These are phyloP conservation scores for Hypoxylon sp. DNA, from an alignment of 2,329 filamentous ascomycete species.

Conservation along the genomic window DNA sequence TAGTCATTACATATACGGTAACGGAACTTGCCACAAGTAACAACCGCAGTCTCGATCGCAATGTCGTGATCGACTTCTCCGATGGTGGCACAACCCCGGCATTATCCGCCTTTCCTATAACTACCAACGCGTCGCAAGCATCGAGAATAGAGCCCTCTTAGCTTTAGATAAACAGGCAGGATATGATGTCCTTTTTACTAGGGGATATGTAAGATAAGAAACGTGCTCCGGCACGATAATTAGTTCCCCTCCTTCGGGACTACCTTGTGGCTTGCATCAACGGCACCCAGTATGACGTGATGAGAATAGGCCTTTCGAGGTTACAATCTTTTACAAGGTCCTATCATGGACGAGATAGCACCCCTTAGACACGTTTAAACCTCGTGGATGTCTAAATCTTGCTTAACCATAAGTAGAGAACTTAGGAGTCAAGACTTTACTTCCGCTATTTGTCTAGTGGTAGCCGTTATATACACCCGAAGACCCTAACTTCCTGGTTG, in stretches of 20 bases:
- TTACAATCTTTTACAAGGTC: not conserved
- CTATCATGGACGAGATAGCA: no score
- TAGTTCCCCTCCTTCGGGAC: slow-evolving; percentile 12
- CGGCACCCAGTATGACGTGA: slow-evolving; percentile 20
- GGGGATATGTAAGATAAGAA: not conserved
- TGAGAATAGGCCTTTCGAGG: not conserved
- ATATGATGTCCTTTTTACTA: not conserved
- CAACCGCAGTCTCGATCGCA: not conserved
- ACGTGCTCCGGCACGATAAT: not conserved
- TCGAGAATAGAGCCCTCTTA: not conserved
- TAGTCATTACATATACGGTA: not conserved
- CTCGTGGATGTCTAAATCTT: no score
- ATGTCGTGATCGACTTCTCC: slow-evolving; percentile 22
- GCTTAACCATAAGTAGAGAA: no score
- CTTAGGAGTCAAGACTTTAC: no score
- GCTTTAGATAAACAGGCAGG: not conserved
- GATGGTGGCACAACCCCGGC: slow-evolving; percentile 21
- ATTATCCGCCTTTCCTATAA: slow-evolving; percentile 3
- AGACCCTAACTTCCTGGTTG: no score
- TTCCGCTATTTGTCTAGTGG: no score
- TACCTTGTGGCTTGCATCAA: slow-evolving; percentile 13
- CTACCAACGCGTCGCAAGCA: not conserved
- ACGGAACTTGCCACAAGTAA: not conserved
- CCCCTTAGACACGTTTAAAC: no score
- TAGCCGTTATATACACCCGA: no score